These are phyloP conservation scores for Arabidopsis lyrata DNA, from an alignment of 441 rosid genomes.

Conservation along the genomic window DNA sequence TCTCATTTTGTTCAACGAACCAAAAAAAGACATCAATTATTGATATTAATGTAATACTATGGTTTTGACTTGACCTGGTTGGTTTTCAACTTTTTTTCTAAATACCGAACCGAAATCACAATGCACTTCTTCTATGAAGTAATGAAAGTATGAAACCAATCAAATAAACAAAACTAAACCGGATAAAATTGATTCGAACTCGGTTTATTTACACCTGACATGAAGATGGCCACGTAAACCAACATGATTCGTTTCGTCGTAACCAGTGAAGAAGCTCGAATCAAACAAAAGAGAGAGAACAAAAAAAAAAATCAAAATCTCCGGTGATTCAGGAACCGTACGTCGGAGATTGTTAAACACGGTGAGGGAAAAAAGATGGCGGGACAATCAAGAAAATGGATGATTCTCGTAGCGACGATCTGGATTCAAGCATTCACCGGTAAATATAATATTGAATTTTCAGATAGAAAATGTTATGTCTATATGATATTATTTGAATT, in stretches of 20 bases:
- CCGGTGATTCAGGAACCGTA: slow-evolving; percentile 19
- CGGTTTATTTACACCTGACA: background rate
- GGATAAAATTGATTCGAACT: background rate
- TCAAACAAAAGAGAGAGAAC: background rate
- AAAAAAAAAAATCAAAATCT: background rate
- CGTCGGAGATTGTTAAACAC: slow-evolving; percentile 13
- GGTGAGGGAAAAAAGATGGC: slow-evolving; percentile 48
- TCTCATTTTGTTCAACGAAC: too few relatives aligned
- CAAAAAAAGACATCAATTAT: too few relatives aligned
- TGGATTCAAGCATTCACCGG: slow-evolving; percentile 95
- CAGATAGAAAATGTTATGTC: too few relatives aligned
- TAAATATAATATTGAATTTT: slow-evolving; percentile 17
- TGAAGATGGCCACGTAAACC: slow-evolving; percentile 4
- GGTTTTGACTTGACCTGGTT: background rate
- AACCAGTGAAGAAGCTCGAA: slow-evolving; percentile 21
- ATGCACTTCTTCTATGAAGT: too few relatives aligned
- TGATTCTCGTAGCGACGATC: slow-evolving; percentile 69
- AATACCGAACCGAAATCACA: background rate
- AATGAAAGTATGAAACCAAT: too few relatives aligned
- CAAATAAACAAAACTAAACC: background rate
- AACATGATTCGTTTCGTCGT: background rate
- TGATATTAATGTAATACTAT: too few relatives aligned
- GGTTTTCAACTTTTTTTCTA: background rate
- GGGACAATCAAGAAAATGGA: slow-evolving; percentile 78
- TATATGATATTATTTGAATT: background rate